Evolutionary conservation across 805 yeast genomes (phyloP).

Genomic region (Hanseniaspora guilliermondii): DNA sequence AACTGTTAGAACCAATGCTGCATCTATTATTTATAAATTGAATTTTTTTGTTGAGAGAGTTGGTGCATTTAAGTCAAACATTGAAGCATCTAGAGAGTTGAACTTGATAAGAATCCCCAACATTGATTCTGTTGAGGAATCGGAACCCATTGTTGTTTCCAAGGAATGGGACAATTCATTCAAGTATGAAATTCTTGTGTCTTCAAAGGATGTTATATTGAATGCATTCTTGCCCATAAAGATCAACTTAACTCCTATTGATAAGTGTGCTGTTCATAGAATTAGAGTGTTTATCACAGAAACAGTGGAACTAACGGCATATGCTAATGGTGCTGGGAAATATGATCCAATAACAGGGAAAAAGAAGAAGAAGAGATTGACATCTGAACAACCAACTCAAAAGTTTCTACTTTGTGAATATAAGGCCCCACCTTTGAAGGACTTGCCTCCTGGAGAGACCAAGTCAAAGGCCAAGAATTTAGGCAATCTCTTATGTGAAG

Average conservation of each 20-base stretch:
- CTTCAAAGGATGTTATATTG: constrained; percentile 75
- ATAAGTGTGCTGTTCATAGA: constrained; percentile 74
- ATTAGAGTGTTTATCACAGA: constrained; percentile 79
- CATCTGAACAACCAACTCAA: constrained; percentile 47
- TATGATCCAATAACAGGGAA: constrained; percentile 24
- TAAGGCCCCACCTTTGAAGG: constrained; percentile 41
- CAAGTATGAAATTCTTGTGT: constrained; percentile 79
- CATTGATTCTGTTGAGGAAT: constrained; percentile 69
- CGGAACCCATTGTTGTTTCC: constrained; percentile 83
- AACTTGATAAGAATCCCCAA: constrained; percentile 63
- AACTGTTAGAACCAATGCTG: constrained; percentile 63
- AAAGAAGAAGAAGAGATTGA: constrained; percentile 81
- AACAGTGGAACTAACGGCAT: constrained; percentile 61
- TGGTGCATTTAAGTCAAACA: constrained; percentile 76
- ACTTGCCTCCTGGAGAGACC: constrained; percentile 26
- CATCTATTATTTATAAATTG: constrained; percentile 58
- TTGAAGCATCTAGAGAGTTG: constrained; percentile 52
- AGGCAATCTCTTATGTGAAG: constrained; percentile 30
- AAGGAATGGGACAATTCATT: constrained; percentile 91
- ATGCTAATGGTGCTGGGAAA: constrained; percentile 36
- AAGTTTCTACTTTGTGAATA: constrained; percentile 74
- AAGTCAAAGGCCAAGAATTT: constrained; percentile 30
- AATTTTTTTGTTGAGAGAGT: constrained; percentile 60
- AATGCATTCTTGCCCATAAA: constrained; percentile 77
- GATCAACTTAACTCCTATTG: constrained; percentile 72